Base-by-base conservation (phyloP, 148 eudicot species). In the Camellia lanceoleosa region DNA sequence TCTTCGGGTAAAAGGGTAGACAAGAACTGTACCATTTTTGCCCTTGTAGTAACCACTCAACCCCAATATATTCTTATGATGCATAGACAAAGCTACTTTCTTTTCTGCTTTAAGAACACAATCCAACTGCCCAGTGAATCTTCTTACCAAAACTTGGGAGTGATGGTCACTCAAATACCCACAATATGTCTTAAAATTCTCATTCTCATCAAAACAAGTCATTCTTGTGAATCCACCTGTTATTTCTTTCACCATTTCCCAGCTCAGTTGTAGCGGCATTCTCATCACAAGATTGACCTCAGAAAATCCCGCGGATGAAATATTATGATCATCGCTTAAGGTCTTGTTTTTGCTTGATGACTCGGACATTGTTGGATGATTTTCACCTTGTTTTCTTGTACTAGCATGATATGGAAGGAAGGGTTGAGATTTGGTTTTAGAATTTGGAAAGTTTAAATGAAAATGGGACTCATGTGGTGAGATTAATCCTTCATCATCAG, bases 1-100 rank as follows among this genome's bases (percentile, higher is more conserved):
- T 66, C 63, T 52, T 41, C 13, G n/a, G 4, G 73, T 9, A 20
- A 8, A 42, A 14, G 83, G 83, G 20, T 66, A 80, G 23, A 75
- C 79, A 19, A 80, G 46, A 49, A 71, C 59, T 23, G 71, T 30
- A 3, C 55, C 79, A 74, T 65, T 43, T 42, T 56, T 55, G 68
- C 55, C 67, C 47, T 74, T 46, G 79, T 80, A 79, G 38, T 52
- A 80, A 46, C 58, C 83, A 74, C 65, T 14, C 58, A 80, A 64
- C 44, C 83, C 23, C 18, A 80, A 4, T 65, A 80, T 74, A 49
- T 80, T 74, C 2, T 74, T 80, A 23, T 80, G 83, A 55, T 80
- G 47, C 79, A 80, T 55, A 74, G 67, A 54, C 56, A 64, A 58
- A n/a, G 83, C 83, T 42, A 73, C 79, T 61, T 15, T 74, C 67